A percentile compares a stretch with the other conserved stretches of the same genome.
Conservation (phyloP, 2,329 filamentous ascomycete genomes). For the Neofusicoccum sp. region DNA sequence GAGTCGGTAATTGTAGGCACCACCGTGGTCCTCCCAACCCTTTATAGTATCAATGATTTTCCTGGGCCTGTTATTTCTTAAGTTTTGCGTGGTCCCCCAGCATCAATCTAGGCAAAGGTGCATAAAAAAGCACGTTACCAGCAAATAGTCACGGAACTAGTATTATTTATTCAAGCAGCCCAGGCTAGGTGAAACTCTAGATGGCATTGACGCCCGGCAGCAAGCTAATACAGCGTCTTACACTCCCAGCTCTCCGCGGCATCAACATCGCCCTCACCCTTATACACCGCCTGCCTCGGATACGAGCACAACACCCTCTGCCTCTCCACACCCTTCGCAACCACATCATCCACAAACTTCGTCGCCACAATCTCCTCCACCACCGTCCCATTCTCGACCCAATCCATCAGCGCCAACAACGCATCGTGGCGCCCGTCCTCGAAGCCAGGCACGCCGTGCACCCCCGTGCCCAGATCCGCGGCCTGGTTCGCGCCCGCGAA, state of each 20-base stretch:
- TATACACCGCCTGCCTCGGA: constrained; percentile 34
- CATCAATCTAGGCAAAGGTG: too few relatives aligned
- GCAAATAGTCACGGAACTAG: too few relatives aligned
- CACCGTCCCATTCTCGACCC: constrained; percentile 42
- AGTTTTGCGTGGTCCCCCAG: too few relatives aligned
- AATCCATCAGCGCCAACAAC: constrained; percentile 40
- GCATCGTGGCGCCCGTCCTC: constrained; percentile 37
- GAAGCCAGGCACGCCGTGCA: constrained; percentile 36
- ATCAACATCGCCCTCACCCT: constrained; percentile 32
- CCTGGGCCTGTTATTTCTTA: too few relatives aligned
- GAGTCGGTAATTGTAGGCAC: too few relatives aligned
- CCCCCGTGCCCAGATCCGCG: constrained; percentile 25
- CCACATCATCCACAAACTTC: constrained; percentile 35
- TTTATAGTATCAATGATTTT: too few relatives aligned
- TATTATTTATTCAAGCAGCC: too few relatives aligned
- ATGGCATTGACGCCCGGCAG: too few relatives aligned
- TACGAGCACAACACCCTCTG: constrained; percentile 41
- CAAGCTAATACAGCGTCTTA: constrained; percentile 15
- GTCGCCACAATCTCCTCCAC: constrained; percentile 42
- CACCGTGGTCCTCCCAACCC: too few relatives aligned
- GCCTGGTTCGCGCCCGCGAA: constrained; percentile 45
- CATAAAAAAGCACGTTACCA: too few relatives aligned
- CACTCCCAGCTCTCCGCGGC: constrained; percentile 35
- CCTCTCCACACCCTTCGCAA: constrained; percentile 34
- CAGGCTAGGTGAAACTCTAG: too few relatives aligned